Base-by-base conservation (phyloP, 495 filamentous ascomycete genomes). In the Cudoniella acicularis region DNA sequence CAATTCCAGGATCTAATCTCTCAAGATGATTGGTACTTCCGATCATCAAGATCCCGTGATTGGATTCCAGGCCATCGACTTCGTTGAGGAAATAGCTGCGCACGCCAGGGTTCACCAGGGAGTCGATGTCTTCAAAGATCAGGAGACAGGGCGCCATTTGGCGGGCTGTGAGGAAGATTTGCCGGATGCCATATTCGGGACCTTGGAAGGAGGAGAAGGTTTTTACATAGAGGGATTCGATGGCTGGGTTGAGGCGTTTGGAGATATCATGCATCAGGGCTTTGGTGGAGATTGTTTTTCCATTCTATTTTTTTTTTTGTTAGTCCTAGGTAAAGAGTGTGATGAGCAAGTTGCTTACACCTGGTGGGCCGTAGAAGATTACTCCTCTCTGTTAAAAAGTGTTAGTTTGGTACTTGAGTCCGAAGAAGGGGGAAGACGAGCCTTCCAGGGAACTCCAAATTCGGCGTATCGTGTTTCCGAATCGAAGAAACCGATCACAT, bases 71-170 rank as follows among this genome's bases (percentile, higher is more conserved):
- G 0, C 87, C 87, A 60, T 89, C 86, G 2, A 88, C 78, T 61
- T 89, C 83, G 64, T 89, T 89, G 51, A 90, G 75, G 64, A 90
- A 89, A 70, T 85, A 89, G 55, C 75, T 80, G 11, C 84, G 71
- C 20, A 83, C 78, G 9, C 55, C 58, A 45, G 76, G 74, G 1
- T 70, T 75, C 10, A 88, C 77, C 13, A 87, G 69, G 30, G 78
- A 83, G 63, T 88, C 86, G 21, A 89, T 78, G 57, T 89, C 86
- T 68, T 89, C 86, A 41, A 89, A 80, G 45, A 88, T 64, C 3
- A 79, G 66, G 56, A 77, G 71, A 65, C 77, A 83, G 1, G 80
- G 80, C 0, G 79, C 78, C 46, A 77, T 70, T 48, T 71, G 70
- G 23, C 83, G 67, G 3, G 83, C 83, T 51, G 73, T 79, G 4